Base-by-base conservation (phyloP, 1,284 basidiomycete genomes). In the Ustilago cynodontis region DNA sequence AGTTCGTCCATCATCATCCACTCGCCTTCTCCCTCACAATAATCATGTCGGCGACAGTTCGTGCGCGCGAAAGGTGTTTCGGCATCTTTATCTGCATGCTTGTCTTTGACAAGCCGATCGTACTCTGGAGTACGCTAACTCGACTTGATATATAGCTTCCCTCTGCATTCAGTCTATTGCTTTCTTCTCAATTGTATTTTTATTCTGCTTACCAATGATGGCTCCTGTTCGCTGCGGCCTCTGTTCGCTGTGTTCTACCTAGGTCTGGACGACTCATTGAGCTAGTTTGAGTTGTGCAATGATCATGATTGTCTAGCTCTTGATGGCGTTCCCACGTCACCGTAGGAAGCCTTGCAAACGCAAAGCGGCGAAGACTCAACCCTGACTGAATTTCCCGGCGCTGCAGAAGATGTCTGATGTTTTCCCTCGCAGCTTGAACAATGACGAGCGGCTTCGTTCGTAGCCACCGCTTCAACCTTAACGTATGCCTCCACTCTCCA, bases 1-100 rank as follows among this genome's bases (percentile, higher is more conserved):
- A 26, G 20, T 13, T 71, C 70, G 37, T 71, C 70, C 29, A 63
- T 71, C 20, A 28, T 71, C 52, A 66, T 71, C 28, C 70, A 63
- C 3, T 62, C 59, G 5, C 35, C 31, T 41, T 65, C 18, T 10
- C n/a, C 41, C 41, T 43, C 41, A 7, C 4, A 2, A 7, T 43
- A 7, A 20, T n/a, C 41, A 20, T 20, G n/a, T 11, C 3, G 41
- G n/a, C n/a, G 5, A n/a, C 6, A 37, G n/a, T 43, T 20, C 41
- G 8, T 43, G n/a, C 7, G n/a, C 7, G 11, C 11, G 8, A 43
- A 16, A 6, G 20, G 41, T 9, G n/a, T 43, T 18, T 39, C 18
- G 41, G 41, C 6, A 5, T 43, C 20, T 20, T 6, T 43, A 20
- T 11, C 31, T 33, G 31, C 31, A 33, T 33, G n/a, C 16, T 13